phyloP scores from a whole-genome alignment of 2,329 filamentous ascomycete genomes.

The Ophiostoma australiae region DNA sequence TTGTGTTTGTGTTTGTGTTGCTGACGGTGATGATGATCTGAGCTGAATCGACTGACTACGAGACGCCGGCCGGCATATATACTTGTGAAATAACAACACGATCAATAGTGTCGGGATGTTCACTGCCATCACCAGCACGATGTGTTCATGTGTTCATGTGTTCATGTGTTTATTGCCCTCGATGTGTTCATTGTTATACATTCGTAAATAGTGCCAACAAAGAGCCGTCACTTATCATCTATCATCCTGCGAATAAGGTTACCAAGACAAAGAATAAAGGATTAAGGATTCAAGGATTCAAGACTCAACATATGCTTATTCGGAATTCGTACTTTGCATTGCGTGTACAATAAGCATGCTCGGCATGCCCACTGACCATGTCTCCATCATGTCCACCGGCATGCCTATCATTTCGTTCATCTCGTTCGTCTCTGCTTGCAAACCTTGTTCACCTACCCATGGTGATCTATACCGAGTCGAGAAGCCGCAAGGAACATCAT shows the following conservation, averaged over 20 bases:
- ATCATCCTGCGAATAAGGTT: not conserved
- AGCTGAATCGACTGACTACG: not conserved
- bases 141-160: not conserved
- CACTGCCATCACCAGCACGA: not conserved
- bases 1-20: not conserved
- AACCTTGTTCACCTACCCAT: not conserved
- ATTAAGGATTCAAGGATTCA: not conserved
- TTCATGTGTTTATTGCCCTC: not conserved
- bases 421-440: not conserved
- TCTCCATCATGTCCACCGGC: not conserved
- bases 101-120: not conserved
- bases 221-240: not conserved
- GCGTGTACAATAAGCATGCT: not conserved
- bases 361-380: too few relatives aligned
- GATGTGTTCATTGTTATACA: too few relatives aligned
- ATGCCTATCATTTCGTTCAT: not conserved
- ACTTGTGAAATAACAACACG: not conserved
- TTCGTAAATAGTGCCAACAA: not conserved
- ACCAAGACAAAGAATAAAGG: not conserved
- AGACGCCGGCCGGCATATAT: not conserved
- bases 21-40: not conserved
- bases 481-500: not conserved
- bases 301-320: not conserved
- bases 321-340: not conserved
- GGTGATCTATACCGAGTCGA: not conserved